Conservation (phyloP, 1,139 yeast species). For the Candida sanyaensis region DNA sequence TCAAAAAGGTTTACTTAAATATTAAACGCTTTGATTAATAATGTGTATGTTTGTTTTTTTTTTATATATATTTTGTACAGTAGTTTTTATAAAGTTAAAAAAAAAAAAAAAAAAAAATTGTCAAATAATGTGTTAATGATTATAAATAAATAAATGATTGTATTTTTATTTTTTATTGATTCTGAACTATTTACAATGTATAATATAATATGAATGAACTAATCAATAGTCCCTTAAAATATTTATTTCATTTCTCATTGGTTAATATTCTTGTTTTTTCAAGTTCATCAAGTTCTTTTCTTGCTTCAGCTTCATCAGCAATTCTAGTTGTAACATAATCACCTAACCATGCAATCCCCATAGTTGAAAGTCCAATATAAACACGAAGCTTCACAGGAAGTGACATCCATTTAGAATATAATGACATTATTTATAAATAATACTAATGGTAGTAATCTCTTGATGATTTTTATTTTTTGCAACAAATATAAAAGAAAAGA, state of each 20-base stretch:
- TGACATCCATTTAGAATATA: constrained; percentile 48
- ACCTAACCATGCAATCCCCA: constrained; percentile 52
- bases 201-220: no score
- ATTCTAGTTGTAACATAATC: constrained; percentile 50
- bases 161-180: background rate
- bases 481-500: background rate
- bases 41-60: no score
- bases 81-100: background rate
- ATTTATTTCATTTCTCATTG: background rate
- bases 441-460: no score
- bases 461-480: background rate
- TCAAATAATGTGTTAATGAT: background rate
- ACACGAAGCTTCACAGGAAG: constrained; percentile 53
- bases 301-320: constrained; percentile 40
- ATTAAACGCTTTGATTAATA: constrained; percentile 3
- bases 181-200: background rate
- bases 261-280: background rate
- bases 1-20: constrained; percentile 28
- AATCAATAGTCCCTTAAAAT: background rate
- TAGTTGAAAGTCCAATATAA: constrained; percentile 56
- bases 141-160: background rate
- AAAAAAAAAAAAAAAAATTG: no score
- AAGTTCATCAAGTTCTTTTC: constrained; percentile 16
- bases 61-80: background rate
- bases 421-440: constrained; percentile 26